Conservation (phyloP, 805 yeast genomes). For the Candida broadrunensis region DNA sequence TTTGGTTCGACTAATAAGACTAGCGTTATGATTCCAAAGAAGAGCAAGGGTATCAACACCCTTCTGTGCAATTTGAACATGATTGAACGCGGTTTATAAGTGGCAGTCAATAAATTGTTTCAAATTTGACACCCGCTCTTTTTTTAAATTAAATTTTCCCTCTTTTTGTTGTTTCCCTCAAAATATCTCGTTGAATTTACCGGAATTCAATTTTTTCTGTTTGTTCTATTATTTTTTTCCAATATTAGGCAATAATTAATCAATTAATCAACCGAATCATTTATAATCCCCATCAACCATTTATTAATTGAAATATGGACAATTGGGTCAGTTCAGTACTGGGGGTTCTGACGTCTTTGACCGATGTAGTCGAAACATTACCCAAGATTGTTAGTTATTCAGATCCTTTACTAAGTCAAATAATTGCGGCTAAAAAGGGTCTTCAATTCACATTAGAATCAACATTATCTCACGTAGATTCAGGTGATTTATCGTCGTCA, state of each 20-base stretch:
- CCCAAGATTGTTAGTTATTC: constrained; percentile 5
- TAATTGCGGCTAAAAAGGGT: constrained; percentile 24
- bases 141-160: no score
- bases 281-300: no score
- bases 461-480: constrained; percentile 1
- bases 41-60: background rate
- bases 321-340: constrained; percentile 15
- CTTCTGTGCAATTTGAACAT: constrained; percentile 1
- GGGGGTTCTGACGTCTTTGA: constrained; percentile 7
- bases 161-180: no score
- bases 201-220: no score
- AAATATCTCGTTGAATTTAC: no score
- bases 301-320: no score
- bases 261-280: no score
- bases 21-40: background rate
- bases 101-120: no score
- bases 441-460: constrained; percentile 16
- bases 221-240: no score
- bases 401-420: constrained; percentile 26
- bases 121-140: no score
- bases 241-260: no score
- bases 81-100: no score
- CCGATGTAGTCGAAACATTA: constrained; percentile 1
- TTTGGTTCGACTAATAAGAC: background rate
- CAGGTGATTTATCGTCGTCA: background rate